Evolutionary conservation across 306 rosid genomes (phyloP), one percentile per base, ranked within the genome.

Genomic region (Datisca glomerata): DNA sequence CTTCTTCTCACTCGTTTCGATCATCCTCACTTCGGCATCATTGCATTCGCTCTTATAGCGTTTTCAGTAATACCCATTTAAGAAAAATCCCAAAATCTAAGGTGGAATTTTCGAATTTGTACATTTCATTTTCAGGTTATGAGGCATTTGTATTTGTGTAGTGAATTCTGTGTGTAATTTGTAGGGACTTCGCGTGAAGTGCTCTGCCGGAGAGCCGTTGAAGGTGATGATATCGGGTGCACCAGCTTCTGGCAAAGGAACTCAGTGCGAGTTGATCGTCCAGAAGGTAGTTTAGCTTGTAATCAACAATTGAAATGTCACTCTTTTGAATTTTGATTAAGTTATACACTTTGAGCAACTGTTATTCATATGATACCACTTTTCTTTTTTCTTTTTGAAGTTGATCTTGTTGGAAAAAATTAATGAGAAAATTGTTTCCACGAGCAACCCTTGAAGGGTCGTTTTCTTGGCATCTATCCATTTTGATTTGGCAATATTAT

Each of bases 221-320:
- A 89, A 83, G 73, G 83, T 89, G 24, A 74, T 89, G 91, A 80
- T 89, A 57, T 83, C 95, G 4, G 97, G 97, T 54, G 86, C 97
- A 7, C 97, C 97, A 21, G 93, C 95, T 1, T 89, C 95, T 0
- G 97, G 97, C 23, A 89, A 89, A 59, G 97, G 97, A 52, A 89
- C 97, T 18, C 97, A 83, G 66, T 89, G 91, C 33, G 91, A 89
- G 56, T 66, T 83, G 63, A 83, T 89, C 57, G 91, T 77, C 33
- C 65, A 56, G 35, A 80, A 83, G 97, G 95, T 83, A n/a, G n/a
- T n/a, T n/a, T n/a, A n/a, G n/a, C n/a, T n/a, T n/a, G n/a, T n/a
- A n/a, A n/a, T n/a, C n/a, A n/a, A n/a, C n/a, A n/a, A n/a, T n/a
- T n/a, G n/a, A n/a, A n/a, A n/a, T n/a, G n/a, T n/a, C n/a, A n/a